These are phyloP conservation scores for Gossypium herbaceum DNA, from an alignment of 345 rosid genomes.

Conservation along the genomic window DNA sequence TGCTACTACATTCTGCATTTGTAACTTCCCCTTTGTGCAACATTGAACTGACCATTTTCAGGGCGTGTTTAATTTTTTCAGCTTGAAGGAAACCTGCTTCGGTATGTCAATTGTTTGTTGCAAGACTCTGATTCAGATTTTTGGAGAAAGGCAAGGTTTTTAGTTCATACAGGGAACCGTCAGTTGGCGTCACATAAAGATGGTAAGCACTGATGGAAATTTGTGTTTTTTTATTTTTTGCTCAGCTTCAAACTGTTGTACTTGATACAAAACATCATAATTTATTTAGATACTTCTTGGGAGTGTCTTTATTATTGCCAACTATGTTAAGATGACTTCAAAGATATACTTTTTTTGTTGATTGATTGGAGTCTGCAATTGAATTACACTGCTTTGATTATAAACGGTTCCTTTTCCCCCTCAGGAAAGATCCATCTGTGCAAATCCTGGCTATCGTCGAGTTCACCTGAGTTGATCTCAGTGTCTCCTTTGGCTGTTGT, in stretches of 20 bases:
- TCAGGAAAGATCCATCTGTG: slow-evolving; percentile 65
- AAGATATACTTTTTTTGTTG: background rate
- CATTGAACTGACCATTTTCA: slow-evolving; percentile 30
- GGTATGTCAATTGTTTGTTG: slow-evolving; percentile 45
- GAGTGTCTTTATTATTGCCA: background rate
- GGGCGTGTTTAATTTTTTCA: slow-evolving; percentile 31
- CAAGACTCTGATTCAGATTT: slow-evolving; percentile 53
- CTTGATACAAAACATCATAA: background rate
- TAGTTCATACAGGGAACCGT: slow-evolving; percentile 50
- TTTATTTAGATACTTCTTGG: slow-evolving; percentile 2
- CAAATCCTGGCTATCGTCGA: slow-evolving; percentile 76
- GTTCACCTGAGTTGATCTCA: slow-evolving; percentile 72
- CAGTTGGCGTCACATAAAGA: slow-evolving; percentile 67
- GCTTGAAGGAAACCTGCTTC: slow-evolving; percentile 65
- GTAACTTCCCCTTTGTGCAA: slow-evolving; percentile 1
- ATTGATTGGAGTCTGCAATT: background rate
- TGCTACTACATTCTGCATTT: slow-evolving; percentile 6
- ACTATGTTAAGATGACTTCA: background rate
- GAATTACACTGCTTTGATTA: background rate
- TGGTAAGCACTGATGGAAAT: slow-evolving; percentile 41
- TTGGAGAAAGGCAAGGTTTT: slow-evolving; percentile 73
- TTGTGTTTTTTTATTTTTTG: background rate
- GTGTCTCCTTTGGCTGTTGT: slow-evolving; percentile 83
- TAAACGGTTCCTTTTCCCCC: background rate
- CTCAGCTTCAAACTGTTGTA: background rate